Evolutionary conservation across 2,329 filamentous ascomycete species (phyloP).

Genomic region (Aspergillus sp.): DNA sequence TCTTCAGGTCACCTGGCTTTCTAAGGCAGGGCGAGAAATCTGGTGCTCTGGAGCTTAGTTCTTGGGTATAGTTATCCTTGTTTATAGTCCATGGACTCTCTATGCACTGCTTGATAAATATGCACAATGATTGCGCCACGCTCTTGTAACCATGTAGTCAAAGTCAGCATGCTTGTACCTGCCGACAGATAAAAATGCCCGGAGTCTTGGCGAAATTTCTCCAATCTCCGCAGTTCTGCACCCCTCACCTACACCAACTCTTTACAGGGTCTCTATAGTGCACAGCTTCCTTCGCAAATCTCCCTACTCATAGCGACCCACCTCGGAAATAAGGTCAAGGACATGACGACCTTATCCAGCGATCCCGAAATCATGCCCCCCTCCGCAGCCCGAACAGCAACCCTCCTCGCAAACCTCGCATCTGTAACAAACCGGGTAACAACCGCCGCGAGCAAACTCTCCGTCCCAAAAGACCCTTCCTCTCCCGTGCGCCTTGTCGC

Average conservation of each 20-base stretch:
- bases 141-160: not conserved
- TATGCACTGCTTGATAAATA: not conserved
- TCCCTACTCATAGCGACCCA: not conserved
- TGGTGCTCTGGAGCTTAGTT: not conserved
- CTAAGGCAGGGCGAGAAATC: not conserved
- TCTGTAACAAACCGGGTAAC: constrained; percentile 63
- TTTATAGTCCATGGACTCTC: not conserved
- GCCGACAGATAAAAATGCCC: not conserved
- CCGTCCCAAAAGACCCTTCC: constrained; percentile 22
- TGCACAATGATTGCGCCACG: not conserved
- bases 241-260: not conserved
- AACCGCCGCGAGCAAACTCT: constrained; percentile 47
- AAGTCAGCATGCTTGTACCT: not conserved
- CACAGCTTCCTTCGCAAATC: not conserved
- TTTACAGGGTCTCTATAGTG: not conserved
- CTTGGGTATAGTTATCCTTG: not conserved
- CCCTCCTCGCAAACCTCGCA: constrained; percentile 66
- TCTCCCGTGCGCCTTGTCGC: constrained; percentile 72
- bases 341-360: constrained; percentile 22
- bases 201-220: constrained; percentile 4
- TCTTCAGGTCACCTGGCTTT: not conserved
- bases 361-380: constrained; percentile 55
- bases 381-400: constrained; percentile 62
- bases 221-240: constrained; percentile 5
- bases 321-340: not conserved